Evolutionary conservation across 2,329 filamentous ascomycete species (phyloP).

Genomic region (Daldinia eschscholtzii): DNA sequence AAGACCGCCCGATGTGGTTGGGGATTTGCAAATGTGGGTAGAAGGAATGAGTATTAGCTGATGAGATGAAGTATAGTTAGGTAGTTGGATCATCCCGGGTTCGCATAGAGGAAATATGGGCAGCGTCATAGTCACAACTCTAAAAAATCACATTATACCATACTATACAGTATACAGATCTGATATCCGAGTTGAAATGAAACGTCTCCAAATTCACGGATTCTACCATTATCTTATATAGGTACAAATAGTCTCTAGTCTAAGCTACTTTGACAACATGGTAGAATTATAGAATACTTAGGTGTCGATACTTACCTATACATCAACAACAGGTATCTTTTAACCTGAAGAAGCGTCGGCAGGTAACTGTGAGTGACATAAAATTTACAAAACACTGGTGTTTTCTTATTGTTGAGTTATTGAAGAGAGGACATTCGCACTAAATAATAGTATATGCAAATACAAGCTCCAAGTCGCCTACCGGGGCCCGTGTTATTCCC

Average conservation of each 20-base stretch:
- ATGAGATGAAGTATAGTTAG: conserved; percentile 5
- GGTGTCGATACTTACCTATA: too few relatives aligned
- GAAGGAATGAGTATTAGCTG: neutral
- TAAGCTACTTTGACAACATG: neutral
- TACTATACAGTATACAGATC: conserved; percentile 18
- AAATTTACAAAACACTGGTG: neutral
- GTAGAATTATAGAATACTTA: too few relatives aligned
- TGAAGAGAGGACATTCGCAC: too few relatives aligned
- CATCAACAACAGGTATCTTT: neutral
- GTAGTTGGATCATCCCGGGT: conserved; percentile 15
- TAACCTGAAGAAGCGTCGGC: too few relatives aligned
- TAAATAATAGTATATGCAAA: neutral
- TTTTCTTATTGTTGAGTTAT: too few relatives aligned
- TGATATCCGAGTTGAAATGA: conserved; percentile 16
- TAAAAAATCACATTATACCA: conserved; percentile 25
- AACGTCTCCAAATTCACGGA: neutral
- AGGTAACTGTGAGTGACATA: neutral
- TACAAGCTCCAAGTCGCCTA: neutral
- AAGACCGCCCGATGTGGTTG: neutral
- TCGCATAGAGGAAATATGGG: conserved; percentile 33
- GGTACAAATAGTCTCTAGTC: neutral
- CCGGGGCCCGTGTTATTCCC: conserved; percentile 18
- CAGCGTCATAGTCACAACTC: conserved; percentile 18
- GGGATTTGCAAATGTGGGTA: conserved; percentile 4
- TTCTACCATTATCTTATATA: neutral